phyloP scores from a whole-genome alignment of 371 early-diverging fungal genomes.

The Massospora cicadina region DNA sequence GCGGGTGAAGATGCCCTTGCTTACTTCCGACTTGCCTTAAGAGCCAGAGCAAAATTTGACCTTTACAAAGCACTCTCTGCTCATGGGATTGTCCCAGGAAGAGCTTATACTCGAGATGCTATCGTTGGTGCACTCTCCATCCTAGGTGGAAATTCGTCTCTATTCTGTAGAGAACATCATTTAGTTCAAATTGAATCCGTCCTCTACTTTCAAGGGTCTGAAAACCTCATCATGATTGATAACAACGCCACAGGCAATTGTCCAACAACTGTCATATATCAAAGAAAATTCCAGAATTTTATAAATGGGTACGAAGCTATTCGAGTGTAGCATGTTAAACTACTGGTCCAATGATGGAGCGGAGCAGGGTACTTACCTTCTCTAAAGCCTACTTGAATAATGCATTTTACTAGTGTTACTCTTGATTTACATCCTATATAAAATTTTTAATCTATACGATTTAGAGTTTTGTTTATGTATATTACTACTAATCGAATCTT shows the following conservation, averaged over 20 bases:
- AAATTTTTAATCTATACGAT: no score
- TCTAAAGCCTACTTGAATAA: no score
- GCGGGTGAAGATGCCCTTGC: slow-evolving; percentile 29
- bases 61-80: slow-evolving; percentile 30
- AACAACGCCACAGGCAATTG: not conserved
- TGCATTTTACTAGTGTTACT: no score
- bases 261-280: not conserved
- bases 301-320: no score
- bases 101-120: slow-evolving; percentile 23
- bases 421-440: no score
- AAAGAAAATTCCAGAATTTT: not conserved
- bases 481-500: no score
- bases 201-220: slow-evolving; percentile 19
- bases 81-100: slow-evolving; percentile 42
- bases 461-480: no score
- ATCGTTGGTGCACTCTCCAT: slow-evolving; percentile 31
- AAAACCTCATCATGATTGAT: slow-evolving; percentile 12
- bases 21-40: slow-evolving; percentile 33
- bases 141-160: slow-evolving; percentile 24
- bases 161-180: slow-evolving; percentile 20
- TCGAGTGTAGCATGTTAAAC: no score
- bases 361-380: no score
- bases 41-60: slow-evolving; percentile 31
- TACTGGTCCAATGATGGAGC: no score
- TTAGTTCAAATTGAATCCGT: slow-evolving; percentile 21